These are phyloP conservation scores for Trifolium pratense DNA, from an alignment of 306 rosid species.

Conservation along the genomic window DNA sequence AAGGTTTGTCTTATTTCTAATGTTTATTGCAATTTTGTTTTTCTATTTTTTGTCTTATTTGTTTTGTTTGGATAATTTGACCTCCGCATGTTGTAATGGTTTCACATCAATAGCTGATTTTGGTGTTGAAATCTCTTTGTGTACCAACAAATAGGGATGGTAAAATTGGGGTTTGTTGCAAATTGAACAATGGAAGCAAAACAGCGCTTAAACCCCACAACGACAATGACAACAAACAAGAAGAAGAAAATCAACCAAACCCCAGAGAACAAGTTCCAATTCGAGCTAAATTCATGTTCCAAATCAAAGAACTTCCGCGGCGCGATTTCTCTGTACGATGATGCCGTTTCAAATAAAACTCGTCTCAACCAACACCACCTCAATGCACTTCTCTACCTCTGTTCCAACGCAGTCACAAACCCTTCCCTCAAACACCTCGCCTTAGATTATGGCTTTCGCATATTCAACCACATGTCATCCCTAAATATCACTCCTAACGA, in stretches of 20 bases:
- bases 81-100: neutral
- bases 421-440: constrained; percentile 54
- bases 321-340: constrained; percentile 65
- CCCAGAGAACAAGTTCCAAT: constrained; percentile 66
- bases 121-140: neutral
- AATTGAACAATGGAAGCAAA: constrained; percentile 48
- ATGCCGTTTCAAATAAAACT: constrained; percentile 47
- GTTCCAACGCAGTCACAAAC: constrained; percentile 63
- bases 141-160: neutral
- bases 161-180: neutral
- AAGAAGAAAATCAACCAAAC: constrained; percentile 54
- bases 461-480: constrained; percentile 61
- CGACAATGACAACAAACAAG: constrained; percentile 38
- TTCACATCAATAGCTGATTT: neutral
- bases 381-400: constrained; percentile 87
- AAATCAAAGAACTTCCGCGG: constrained; percentile 58
- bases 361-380: constrained; percentile 69
- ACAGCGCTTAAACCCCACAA: constrained; percentile 17
- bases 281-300: constrained; percentile 67
- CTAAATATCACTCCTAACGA: constrained; percentile 64
- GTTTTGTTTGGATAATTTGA: neutral
- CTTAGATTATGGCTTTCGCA: constrained; percentile 62
- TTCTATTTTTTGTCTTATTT: neutral
- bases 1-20: too few relatives aligned
- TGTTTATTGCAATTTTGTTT: neutral